Base-by-base conservation (phyloP, 2,329 filamentous ascomycete genomes). In the Pyricularia sp. region DNA sequence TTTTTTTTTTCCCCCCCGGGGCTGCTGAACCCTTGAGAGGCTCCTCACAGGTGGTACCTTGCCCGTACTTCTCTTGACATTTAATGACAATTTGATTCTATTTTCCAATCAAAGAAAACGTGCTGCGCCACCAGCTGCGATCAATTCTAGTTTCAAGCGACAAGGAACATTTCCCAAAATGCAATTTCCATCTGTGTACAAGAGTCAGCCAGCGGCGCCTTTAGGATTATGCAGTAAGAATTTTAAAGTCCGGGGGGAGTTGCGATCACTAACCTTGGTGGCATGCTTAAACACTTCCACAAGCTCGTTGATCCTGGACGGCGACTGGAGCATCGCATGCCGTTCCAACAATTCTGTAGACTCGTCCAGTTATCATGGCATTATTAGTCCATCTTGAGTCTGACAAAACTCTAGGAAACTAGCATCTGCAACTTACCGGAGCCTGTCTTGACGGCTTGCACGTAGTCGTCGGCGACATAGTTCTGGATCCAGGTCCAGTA, bases 401-500 rank as follows among this genome's bases (percentile, higher is more conserved):
- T 28, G 1, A 26, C 25, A 25, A 14, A 1, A 26, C 11, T 2
- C 59, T 7, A 20, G 12, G 4, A 36, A 36, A 36, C 3, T 6
- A 36, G 3, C 3, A 36, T 17, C 59, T 28, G 25, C 5, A 11
- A 55, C 85, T 78, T 80, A 92, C 91, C 88, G 68, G 85, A 87
- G 26, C 92, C 92, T 3, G 87, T 83, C 71, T 82, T 82, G 68
- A 96, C 91, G 6, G 92, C 92, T 71, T 88, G 83, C 0, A 83
- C 80, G 73, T 97, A 97, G 76, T 95, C 92, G 0, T 92, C 89
- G 2, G 89, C 91, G 20, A 91, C 86, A 76, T 97, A 98, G 75
- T 92, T 96, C 76, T 94, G 84, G 72, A 98, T 92, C 94, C 94
- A 98, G 64, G 88, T 86, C 90, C 91, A 95, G 80, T 97, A 98